phyloP scores from a whole-genome alignment of 1,139 yeast genomes.

The Sugiyamaella paludigena region DNA sequence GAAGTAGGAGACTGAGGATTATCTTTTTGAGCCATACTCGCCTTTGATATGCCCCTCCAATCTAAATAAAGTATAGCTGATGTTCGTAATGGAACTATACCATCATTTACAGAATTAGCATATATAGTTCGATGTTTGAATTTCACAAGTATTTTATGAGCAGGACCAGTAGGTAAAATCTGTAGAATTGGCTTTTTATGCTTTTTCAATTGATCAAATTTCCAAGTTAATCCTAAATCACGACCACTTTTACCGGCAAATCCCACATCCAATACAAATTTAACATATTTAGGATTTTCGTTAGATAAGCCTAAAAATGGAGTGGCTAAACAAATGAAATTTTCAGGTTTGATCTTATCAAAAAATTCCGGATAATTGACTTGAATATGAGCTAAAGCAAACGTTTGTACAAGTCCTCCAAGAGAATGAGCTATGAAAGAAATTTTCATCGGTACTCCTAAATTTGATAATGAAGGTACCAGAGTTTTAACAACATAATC shows the following conservation, averaged over 20 bases:
- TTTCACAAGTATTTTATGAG: conserved; percentile 59
- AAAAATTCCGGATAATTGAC: conserved; percentile 74
- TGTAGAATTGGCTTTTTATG: conserved; percentile 60
- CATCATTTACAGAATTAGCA: conserved; percentile 81
- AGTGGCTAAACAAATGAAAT: conserved; percentile 80
- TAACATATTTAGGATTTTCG: conserved; percentile 86
- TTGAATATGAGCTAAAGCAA: conserved; percentile 80
- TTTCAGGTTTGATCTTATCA: conserved; percentile 58
- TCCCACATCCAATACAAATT: conserved; percentile 81
- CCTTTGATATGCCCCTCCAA: conserved; percentile 60
- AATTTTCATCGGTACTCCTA: conserved; percentile 43
- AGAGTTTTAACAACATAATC: conserved; percentile 67
- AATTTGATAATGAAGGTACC: conserved; percentile 13
- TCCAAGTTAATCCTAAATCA: conserved; percentile 69
- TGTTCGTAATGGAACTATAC: conserved; percentile 90
- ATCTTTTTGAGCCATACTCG: conserved; percentile 45
- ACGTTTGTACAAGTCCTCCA: conserved; percentile 89
- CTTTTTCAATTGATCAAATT: conserved; percentile 31
- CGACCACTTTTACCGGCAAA: conserved; percentile 92
- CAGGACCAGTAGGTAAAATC: conserved; percentile 76
- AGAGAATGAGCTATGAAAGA: conserved; percentile 91
- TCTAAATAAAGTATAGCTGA: conserved; percentile 76
- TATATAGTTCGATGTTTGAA: conserved; percentile 72
- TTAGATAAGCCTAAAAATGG: conserved; percentile 84
- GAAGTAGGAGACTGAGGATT: too few relatives aligned